Base-by-base conservation (phyloP, 352 stramenopile genomes). In the Globisporangium paroecandrum region DNA sequence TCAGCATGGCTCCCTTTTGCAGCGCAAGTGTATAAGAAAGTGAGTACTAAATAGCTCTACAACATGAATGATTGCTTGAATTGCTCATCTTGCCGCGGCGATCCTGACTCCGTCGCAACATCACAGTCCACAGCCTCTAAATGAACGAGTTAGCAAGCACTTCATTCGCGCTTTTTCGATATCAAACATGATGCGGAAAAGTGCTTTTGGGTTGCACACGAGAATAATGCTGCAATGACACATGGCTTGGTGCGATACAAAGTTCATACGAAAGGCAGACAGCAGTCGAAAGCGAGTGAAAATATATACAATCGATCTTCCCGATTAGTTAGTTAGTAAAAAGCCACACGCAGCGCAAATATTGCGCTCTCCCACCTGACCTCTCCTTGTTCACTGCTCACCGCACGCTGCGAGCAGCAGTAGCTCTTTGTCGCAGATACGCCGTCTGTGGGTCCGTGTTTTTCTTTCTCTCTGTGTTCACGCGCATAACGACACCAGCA, bases 271-370 rank as follows among this genome's bases (percentile, higher is more conserved):
- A 49, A n/a, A 49, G 15, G 15, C 41, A 47, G 15, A 49, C 41
- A 1, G 41, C 41, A 49, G 4, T 15, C 5, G 41, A 49, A 49
- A 49, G 41, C 15, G 15, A 49, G 15, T 7, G 15, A 4, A 49
- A 49, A 49, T 49, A 49, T 47, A n/a, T 20, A 49, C 41, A 49
- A 49, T 49, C 41, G 41, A 49, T n/a, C 41, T 49, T 49, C 41
- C 41, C 15, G 8, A 49, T 49, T 49, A 49, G 41, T 13, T 41
- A 41, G 36, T 49, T n/a, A 49, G 41, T 20, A 49, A 49, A 47
- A 49, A 49, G 15, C 41, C 41, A n/a, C 41, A 49, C 15, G 15
- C 15, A 49, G 15, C 4, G 15, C 41, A 49, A 4, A n/a, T 3
- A 49, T 49, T 49, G 41, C 4, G 41, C 41, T 49, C 41, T 46